phyloP scores from a whole-genome alignment of 1,284 basidiomycete genomes.

The Ceraceosorus bombacis region DNA sequence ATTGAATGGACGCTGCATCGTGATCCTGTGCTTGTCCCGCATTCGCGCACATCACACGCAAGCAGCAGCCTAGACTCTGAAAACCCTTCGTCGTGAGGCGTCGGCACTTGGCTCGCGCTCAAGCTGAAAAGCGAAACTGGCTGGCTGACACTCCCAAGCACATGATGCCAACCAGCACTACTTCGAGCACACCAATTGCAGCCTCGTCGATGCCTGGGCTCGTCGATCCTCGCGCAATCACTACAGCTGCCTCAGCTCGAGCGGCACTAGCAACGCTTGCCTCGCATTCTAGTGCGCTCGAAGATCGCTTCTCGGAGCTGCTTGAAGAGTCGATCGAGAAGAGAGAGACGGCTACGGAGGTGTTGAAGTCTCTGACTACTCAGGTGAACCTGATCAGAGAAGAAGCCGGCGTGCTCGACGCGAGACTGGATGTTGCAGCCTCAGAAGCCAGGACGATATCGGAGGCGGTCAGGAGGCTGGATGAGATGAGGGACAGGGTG shows the following conservation, averaged over 20 bases:
- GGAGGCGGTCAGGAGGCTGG: constrained; percentile 73
- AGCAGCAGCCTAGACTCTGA: no score
- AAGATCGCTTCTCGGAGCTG: constrained; percentile 65
- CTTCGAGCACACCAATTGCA: no score
- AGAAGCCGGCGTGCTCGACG: constrained; percentile 59
- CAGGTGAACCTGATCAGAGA: constrained; percentile 59
- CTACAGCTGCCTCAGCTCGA: constrained; percentile 22
- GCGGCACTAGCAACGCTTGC: constrained; percentile 57
- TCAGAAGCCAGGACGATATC: constrained; percentile 78
- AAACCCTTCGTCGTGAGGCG: no score
- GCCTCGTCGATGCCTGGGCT: no score
- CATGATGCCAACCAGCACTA: no score
- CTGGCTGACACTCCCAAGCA: no score
- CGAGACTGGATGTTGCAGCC: constrained; percentile 63
- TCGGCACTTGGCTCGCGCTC: no score
- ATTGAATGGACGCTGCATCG: no score
- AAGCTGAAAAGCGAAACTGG: no score
- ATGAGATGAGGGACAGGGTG: constrained; percentile 82
- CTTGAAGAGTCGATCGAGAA: constrained; percentile 57
- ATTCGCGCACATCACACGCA: no score
- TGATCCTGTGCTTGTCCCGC: no score
- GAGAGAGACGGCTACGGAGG: neutral
- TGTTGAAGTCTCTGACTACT: constrained; percentile 53
- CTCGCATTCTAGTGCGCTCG: constrained; percentile 68
- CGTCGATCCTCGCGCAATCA: constrained; percentile 11